These are phyloP conservation scores for Dichotomopilus funicola DNA, from an alignment of 2,329 filamentous ascomycete species.

Conservation along the genomic window DNA sequence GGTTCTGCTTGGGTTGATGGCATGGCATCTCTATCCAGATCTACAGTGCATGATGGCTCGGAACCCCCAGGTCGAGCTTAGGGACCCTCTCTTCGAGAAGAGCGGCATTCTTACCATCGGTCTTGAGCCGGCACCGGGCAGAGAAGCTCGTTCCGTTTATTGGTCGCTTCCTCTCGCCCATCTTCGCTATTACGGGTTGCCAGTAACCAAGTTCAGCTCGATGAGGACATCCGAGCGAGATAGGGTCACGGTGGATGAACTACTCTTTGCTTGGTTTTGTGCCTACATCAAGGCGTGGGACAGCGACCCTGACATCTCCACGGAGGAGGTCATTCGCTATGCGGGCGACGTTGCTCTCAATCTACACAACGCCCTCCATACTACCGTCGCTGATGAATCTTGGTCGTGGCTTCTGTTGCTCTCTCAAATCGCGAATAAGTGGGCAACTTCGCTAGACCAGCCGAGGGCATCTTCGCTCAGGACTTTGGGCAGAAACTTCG, in stretches of 20 bases:
- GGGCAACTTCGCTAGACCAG: background rate
- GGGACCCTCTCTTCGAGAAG: background rate
- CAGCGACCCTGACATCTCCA: background rate
- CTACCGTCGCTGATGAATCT: background rate
- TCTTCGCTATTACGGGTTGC: slow-evolving; percentile 7
- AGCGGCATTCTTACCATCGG: background rate
- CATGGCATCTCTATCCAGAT: slow-evolving; percentile 34
- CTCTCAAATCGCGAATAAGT: background rate
- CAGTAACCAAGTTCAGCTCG: background rate
- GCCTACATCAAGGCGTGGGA: background rate
- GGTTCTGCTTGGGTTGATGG: slow-evolving; percentile 26
- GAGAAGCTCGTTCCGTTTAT: background rate
- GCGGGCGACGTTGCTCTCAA: background rate
- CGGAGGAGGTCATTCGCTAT: background rate
- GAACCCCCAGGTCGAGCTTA: background rate
- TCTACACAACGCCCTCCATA: background rate
- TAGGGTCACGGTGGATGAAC: background rate
- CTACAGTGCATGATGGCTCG: slow-evolving; percentile 15
- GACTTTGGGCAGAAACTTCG: background rate
- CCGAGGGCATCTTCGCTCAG: background rate
- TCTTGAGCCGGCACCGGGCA: slow-evolving; percentile 1
- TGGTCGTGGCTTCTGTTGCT: background rate
- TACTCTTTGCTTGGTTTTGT: background rate
- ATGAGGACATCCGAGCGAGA: background rate
- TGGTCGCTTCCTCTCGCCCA: slow-evolving; percentile 10